Evolutionary conservation across 495 filamentous ascomycete species (phyloP).

Genomic region (Tirmania nivea): DNA sequence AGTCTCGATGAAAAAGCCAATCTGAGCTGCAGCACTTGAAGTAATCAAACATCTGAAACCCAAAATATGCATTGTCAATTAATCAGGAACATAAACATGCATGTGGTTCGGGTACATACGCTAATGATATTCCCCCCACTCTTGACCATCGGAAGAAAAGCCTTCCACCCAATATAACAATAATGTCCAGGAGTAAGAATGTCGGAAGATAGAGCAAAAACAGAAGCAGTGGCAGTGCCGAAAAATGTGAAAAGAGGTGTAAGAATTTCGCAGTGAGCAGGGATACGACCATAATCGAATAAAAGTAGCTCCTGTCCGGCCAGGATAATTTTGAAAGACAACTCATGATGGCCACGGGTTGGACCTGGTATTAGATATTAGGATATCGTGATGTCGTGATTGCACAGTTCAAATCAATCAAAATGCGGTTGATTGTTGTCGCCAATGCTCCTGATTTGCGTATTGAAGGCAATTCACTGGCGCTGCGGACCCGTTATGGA

Average conservation of each 20-base stretch:
- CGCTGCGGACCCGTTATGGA: no score
- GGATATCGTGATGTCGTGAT: no score
- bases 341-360: no score
- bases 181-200: conserved; percentile 21
- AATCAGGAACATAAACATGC: not conserved
- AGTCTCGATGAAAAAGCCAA: conserved; percentile 26
- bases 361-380: no score
- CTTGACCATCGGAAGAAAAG: conserved; percentile 20
- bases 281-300: conserved; percentile 22
- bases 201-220: conserved; percentile 23
- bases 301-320: conserved; percentile 21
- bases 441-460: no score
- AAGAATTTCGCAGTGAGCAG: conserved; percentile 22
- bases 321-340: no score
- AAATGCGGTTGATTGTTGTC: no score
- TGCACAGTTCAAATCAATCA: no score
- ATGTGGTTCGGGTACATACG: conserved; percentile 14
- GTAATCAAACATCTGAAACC: conserved; percentile 16
- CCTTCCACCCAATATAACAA: conserved; percentile 20
- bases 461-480: no score
- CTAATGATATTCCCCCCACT: conserved; percentile 16
- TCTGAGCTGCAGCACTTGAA: conserved; percentile 22
- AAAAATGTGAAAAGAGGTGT: conserved; percentile 23
- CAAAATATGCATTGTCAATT: not conserved
- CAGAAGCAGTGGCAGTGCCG: conserved; percentile 21